Evolutionary conservation across 345 rosid genomes (phyloP).

Genomic region (Gossypium turneri): DNA sequence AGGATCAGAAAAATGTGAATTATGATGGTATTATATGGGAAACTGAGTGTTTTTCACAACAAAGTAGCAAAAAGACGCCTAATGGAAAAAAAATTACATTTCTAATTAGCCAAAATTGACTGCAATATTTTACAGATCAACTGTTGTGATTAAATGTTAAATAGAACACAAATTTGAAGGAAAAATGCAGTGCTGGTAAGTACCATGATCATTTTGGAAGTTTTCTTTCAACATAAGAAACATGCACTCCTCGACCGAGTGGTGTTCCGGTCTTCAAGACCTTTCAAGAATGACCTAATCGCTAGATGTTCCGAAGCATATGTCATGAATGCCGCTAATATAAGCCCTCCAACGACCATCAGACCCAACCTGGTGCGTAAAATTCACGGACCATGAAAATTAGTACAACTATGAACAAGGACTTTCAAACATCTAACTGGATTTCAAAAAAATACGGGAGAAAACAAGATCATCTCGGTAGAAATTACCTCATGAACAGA

Average conservation of each 20-base stretch:
- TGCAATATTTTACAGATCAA: constrained; percentile 22
- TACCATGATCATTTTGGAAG: constrained; percentile 20
- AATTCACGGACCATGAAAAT: neutral
- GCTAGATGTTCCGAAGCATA: constrained; percentile 82
- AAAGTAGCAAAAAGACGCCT: constrained; percentile 12
- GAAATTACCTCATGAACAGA: constrained; percentile 61
- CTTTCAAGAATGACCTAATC: constrained; percentile 53
- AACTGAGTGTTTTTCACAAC: neutral
- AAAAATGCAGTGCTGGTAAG: constrained; percentile 11
- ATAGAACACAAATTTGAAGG: constrained; percentile 16
- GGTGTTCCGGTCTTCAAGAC: constrained; percentile 62
- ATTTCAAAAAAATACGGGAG: neutral
- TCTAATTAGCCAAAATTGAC: constrained; percentile 6
- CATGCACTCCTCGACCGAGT: constrained; percentile 43
- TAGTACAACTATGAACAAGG: neutral
- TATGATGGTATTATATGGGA: too few species aligned
- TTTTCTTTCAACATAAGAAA: constrained; percentile 37
- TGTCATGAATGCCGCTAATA: constrained; percentile 85
- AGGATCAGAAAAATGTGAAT: too few species aligned
- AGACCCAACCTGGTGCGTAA: constrained; percentile 62
- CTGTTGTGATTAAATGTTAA: constrained; percentile 13
- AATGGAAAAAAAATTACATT: constrained; percentile 8
- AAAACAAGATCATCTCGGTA: neutral
- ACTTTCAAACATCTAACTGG: neutral
- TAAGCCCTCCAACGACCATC: constrained; percentile 73